These are phyloP conservation scores for Petasospora fabianii DNA, from an alignment of 1,139 yeast genomes.

Conservation along the genomic window DNA sequence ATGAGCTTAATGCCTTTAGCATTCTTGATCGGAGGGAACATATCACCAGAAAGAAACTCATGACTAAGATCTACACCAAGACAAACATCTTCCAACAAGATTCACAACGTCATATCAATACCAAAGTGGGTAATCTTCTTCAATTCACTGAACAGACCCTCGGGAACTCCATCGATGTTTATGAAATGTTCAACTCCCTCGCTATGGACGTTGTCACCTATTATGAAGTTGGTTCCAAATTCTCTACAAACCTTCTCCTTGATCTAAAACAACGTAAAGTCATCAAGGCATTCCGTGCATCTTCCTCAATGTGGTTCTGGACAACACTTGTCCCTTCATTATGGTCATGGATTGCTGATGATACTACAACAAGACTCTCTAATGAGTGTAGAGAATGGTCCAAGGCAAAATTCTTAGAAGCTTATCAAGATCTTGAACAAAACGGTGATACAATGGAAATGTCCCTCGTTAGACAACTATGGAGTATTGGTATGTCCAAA, in stretches of 20 bases:
- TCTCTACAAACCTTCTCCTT: constrained; percentile 38
- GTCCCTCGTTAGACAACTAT: constrained; percentile 18
- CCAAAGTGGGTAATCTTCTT: constrained; percentile 31
- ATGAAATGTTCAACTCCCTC: constrained; percentile 59
- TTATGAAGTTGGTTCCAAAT: constrained; percentile 52
- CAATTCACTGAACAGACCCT: constrained; percentile 15
- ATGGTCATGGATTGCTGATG: constrained; percentile 48
- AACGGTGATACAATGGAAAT: constrained; percentile 16
- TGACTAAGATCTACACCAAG: constrained; percentile 49
- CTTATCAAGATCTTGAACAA: constrained; percentile 21
- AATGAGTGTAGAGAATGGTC: constrained; percentile 49
- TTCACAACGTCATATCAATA: constrained; percentile 23
- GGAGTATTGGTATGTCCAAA: constrained; percentile 28
- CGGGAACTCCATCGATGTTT: constrained; percentile 44
- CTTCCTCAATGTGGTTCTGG: constrained; percentile 68
- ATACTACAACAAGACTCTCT: constrained; percentile 38
- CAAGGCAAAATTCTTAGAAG: constrained; percentile 36
- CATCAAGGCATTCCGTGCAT: constrained; percentile 47
- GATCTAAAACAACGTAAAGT: constrained; percentile 40
- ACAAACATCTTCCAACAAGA: constrained; percentile 25
- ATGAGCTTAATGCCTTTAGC: constrained; percentile 56
- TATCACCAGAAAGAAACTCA: constrained; percentile 43
- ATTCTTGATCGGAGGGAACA: constrained; percentile 48
- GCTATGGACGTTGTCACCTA: constrained; percentile 70
- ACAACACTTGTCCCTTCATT: constrained; percentile 57